Evolutionary conservation across 2,329 filamentous ascomycete genomes (phyloP), one percentile per base, ranked within the genome.

Genomic region (Venturia oleaginea): DNA sequence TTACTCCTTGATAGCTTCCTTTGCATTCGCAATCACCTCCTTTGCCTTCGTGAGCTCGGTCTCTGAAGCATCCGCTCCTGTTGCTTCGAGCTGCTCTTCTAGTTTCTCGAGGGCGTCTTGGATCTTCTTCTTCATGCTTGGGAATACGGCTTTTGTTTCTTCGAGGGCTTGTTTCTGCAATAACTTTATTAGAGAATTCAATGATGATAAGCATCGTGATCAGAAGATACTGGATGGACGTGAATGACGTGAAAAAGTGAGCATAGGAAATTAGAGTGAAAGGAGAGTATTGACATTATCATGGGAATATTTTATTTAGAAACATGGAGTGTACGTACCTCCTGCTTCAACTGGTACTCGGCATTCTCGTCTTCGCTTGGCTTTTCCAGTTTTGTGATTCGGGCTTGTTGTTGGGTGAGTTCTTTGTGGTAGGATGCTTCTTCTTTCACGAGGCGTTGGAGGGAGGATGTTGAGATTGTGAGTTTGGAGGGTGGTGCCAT

Each of bases 351-450:
- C 68, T 86, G 82, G 72, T 84, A 97, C 69, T 89, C 86, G 61
- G 84, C 85, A 76, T 97, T 96, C 69, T 86, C 85, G 67, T 89
- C 89, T 10, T 84, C 82, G 63, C 83, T 80, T 19, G 75, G 78
- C 3, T 76, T 74, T 69, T 89, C 85, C 55, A 96, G 81, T 73
- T 86, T 85, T 74, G 83, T 78, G 68, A 95, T 83, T 65, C 89
- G 85, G 67, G 83, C 82, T 70, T 90, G 82, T 74, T 97, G 92
- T 68, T 87, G 81, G 68, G 83, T 80, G 24, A 92, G 83, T 76
- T 99, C 94, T 73, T 89, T 89, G 80, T 92, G 89, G 79, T 99
- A 97, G 71, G 88, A 93, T 46, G 84, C 81, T 76, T 97, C 91
- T 76, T 99, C 94, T 77, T 96, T 97, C 69, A 96, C 85, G 59